phyloP scores from a whole-genome alignment of 257 asterid genomes.

The Nicotiana knightiana region DNA sequence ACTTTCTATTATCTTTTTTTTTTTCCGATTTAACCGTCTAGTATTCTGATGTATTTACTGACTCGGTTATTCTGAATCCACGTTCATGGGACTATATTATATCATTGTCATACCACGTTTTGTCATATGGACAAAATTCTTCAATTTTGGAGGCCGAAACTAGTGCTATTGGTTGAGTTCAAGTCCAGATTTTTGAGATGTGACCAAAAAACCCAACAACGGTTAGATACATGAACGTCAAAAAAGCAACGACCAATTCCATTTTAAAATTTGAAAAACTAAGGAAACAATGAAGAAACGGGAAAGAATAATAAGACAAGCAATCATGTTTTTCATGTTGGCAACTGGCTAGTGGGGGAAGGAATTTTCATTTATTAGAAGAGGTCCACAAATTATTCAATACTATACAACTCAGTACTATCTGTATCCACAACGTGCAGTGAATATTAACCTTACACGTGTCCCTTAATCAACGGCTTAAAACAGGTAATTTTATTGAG shows the following conservation, averaged over 20 bases:
- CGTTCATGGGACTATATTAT: neutral
- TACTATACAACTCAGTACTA: slow-evolving; percentile 37
- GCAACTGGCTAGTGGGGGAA: slow-evolving; percentile 3
- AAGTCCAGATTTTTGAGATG: neutral
- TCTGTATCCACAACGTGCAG: slow-evolving; percentile 37
- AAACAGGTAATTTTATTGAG: neutral
- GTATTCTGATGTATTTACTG: neutral
- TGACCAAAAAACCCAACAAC: neutral
- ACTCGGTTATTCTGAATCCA: neutral
- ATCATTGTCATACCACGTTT: neutral
- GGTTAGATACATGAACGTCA: neutral
- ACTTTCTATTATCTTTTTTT: no score
- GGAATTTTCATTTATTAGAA: slow-evolving; percentile 10
- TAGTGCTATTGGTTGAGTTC: neutral
- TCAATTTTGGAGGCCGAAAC: neutral
- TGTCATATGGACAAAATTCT: neutral
- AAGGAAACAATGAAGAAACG: neutral
- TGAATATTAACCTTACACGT: slow-evolving; percentile 29
- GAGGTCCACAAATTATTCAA: slow-evolving; percentile 3
- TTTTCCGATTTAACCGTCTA: neutral
- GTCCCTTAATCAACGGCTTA: slow-evolving; percentile 30
- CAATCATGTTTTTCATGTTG: slow-evolving; percentile 31
- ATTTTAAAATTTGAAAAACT: slow-evolving; percentile 8
- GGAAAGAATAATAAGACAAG: neutral
- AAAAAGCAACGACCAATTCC: slow-evolving; percentile 16